Percentiles rank a stretch among this genome's conserved stretches.
Evolutionary conservation across 306 rosid genomes (phyloP).

Genomic region (cucumber (Cucumis sativus)): Cucumber_9930_V3 NC_026655.2:7805001-7805500

Average conservation of each 20-base stretch:
- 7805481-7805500: neutral
- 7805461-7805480: neutral
- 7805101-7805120: conserved; percentile 46
- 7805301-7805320: conserved; percentile 61
- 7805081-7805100: neutral
- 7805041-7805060: neutral
- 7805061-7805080: neutral
- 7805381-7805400: neutral
- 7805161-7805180: conserved; percentile 34
- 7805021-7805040: neutral
- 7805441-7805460: neutral
- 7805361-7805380: neutral
- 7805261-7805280: conserved; percentile 95
- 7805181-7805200: conserved; percentile 9
- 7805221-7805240: neutral
- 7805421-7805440: neutral
- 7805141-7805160: conserved; percentile 32
- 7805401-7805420: neutral
- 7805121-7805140: conserved; percentile 35
- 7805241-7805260: conserved; percentile 37
- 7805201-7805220: neutral
- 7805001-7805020: neutral
- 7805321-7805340: conserved; percentile 28
- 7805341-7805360: neutral
- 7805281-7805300: conserved; percentile 86